Percentiles rank a stretch among this genome's conserved stretches.
Conservation (phyloP, 352 stramenopile species). For the Aphanomyces stellatus region DNA sequence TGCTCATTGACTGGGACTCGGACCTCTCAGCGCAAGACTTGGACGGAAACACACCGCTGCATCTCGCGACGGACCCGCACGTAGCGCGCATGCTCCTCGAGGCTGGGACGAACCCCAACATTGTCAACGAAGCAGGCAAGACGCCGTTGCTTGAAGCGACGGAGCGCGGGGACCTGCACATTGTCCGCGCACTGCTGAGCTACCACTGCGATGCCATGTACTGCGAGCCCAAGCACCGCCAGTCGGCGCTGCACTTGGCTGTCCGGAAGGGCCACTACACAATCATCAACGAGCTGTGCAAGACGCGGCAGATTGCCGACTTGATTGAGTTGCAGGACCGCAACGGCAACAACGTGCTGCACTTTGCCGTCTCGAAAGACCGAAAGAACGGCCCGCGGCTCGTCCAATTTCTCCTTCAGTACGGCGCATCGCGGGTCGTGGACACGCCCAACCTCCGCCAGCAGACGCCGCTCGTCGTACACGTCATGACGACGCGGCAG, state of each 20-base stretch:
- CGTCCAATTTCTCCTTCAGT: constrained; percentile 78
- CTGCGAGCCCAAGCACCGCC: constrained; percentile 77
- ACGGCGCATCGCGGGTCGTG: constrained; percentile 45
- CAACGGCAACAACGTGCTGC: constrained; percentile 78
- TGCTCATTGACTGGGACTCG: constrained; percentile 73
- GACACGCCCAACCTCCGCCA: constrained; percentile 78
- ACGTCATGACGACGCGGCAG: constrained; percentile 80
- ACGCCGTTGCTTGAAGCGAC: constrained; percentile 74
- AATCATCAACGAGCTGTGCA: constrained; percentile 82
- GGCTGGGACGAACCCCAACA: constrained; percentile 73
- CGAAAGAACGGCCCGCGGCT: constrained; percentile 75
- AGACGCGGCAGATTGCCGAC: constrained; percentile 48
- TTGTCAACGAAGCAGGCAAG: constrained; percentile 70
- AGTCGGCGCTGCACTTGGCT: constrained; percentile 72
- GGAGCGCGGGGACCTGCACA: constrained; percentile 57
- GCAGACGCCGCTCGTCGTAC: constrained; percentile 68
- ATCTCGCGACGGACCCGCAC: constrained; percentile 67
- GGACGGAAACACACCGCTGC: constrained; percentile 76
- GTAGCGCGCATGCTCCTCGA: constrained; percentile 75
- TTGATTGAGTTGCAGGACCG: constrained; percentile 67
- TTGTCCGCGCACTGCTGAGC: constrained; percentile 66
- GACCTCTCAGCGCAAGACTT: constrained; percentile 70
- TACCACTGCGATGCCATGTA: constrained; percentile 82
- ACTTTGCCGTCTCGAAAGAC: constrained; percentile 74
- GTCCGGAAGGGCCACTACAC: constrained; percentile 78